phyloP scores from a whole-genome alignment of 805 yeast species.

The Nadsonia fulvescens region DNA sequence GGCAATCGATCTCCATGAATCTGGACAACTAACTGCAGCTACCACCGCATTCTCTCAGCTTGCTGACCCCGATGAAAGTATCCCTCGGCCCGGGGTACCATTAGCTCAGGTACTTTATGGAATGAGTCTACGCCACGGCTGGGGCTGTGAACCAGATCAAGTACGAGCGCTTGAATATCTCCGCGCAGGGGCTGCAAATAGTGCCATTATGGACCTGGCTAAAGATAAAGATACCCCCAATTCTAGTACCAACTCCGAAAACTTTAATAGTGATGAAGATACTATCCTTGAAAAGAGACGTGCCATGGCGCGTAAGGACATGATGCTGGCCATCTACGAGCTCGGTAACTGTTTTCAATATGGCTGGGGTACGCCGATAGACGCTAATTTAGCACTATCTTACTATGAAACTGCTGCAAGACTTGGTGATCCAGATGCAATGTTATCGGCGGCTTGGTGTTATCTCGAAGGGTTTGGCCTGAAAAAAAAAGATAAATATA shows the following conservation, averaged over 20 bases:
- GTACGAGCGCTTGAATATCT: slow-evolving; percentile 12
- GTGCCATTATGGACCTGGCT: slow-evolving; percentile 11
- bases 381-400: slow-evolving; percentile 12
- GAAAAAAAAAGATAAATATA: slow-evolving; percentile 14
- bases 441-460: slow-evolving; percentile 16
- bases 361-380: slow-evolving; percentile 18
- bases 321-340: slow-evolving; percentile 16
- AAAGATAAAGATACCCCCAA: slow-evolving; percentile 8
- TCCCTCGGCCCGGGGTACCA: too few species aligned
- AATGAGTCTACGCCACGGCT: slow-evolving; percentile 16
- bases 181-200: slow-evolving; percentile 12
- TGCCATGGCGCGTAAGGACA: slow-evolving; percentile 10
- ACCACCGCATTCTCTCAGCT: slow-evolving; percentile 9
- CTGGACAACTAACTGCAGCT: slow-evolving; percentile 11
- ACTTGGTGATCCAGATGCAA: slow-evolving; percentile 18
- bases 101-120: slow-evolving; percentile 18
- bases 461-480: slow-evolving; percentile 15
- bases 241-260: slow-evolving; percentile 7
- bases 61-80: slow-evolving; percentile 13
- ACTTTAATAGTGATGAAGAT: slow-evolving; percentile 3
- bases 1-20: slow-evolving; percentile 16
- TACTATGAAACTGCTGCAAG: slow-evolving; percentile 18
- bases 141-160: slow-evolving; percentile 14
- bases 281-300: slow-evolving; percentile 1
- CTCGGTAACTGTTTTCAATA: slow-evolving; percentile 17